Evolutionary conservation across 2,329 filamentous ascomycete genomes (phyloP), one percentile per base, ranked within the genome.

Genomic region (Eurotiales sp.): DNA sequence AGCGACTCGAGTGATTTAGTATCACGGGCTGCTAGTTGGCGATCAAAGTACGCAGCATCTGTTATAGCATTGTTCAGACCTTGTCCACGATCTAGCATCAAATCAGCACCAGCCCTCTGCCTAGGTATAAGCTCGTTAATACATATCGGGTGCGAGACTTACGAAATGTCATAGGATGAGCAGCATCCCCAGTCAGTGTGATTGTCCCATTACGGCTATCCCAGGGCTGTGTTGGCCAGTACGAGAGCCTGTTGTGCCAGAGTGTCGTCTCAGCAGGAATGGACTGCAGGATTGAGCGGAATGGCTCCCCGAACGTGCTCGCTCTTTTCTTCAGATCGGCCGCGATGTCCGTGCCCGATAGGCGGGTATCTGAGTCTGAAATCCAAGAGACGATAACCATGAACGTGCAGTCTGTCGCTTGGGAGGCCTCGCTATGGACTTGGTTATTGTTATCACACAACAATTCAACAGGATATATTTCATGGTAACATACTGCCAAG

Each of bases 111-210:
- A 29, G 19, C 14, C 4, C 8, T 29, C 22, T n/a, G 27, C 21
- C 12, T 12, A 47, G n/a, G n/a, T n/a, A n/a, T n/a, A n/a, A n/a
- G n/a, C n/a, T 3, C 7, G 8, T 11, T 6, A 29, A 29, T 14
- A 19, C 21, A 15, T 36, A 19, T 34, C 15, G 21, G 12, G 22
- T 41, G 15, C 19, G 12, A 30, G 22, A 53, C 64, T 43, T 58
- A 66, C 61, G 66, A 14, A 68, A 68, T 0, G 68, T 69, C 70
- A 72, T 72, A 3, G 69, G 63, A 56, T 71, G 68, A n/a, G 68
- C 69, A 27, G 67, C 66, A 51, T 71, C 69, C 2, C 68, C 69
- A 14, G 64, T 66, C 3, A 71, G 52, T 19, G 66, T 69, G 8
- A 70, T 59, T 21, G 64, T 53, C 12, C 66, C 68, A 6, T 54